phyloP scores from a whole-genome alignment of 306 rosid genomes.

The Begonia fuchsioides region DNA sequence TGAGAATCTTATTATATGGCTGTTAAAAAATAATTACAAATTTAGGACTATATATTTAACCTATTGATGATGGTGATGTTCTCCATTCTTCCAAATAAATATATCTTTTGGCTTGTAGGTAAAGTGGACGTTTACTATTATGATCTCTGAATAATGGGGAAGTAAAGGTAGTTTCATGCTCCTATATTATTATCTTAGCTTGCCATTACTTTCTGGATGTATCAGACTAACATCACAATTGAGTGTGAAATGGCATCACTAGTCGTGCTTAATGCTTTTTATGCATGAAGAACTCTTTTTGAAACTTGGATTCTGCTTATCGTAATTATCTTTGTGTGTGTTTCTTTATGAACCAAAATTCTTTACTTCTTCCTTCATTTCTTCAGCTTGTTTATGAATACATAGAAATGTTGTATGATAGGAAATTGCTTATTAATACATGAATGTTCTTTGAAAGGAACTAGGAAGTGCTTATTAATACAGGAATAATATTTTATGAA shows the following conservation, averaged over 20 bases:
- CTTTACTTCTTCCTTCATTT: too few species aligned
- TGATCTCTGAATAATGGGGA: conserved; percentile 99
- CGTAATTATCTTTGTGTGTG: too few species aligned
- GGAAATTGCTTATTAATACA: too few species aligned
- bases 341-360: too few species aligned
- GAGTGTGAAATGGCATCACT: conserved; percentile 3
- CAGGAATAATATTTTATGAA: too few species aligned
- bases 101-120: conserved; percentile 99
- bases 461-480: too few species aligned
- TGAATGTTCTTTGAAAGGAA: too few species aligned
- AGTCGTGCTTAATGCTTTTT: too few species aligned
- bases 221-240: conserved; percentile 25
- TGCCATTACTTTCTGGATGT: conserved; percentile 34
- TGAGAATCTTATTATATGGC: conserved; percentile 12
- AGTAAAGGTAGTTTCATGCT: conserved; percentile 95
- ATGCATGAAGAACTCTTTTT: too few species aligned
- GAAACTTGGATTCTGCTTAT: too few species aligned
- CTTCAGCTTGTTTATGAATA: too few species aligned
- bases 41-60: conserved; percentile 45
- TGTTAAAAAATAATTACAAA: conserved; percentile 22
- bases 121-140: conserved; percentile 91
- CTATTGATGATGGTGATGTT: conserved; percentile 62
- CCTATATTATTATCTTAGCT: conserved; percentile 55
- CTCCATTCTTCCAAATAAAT: conserved; percentile 96
- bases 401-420: too few species aligned